Base-by-base conservation (phyloP, 352 stramenopile species). In the Pythium graminicola region DNA sequence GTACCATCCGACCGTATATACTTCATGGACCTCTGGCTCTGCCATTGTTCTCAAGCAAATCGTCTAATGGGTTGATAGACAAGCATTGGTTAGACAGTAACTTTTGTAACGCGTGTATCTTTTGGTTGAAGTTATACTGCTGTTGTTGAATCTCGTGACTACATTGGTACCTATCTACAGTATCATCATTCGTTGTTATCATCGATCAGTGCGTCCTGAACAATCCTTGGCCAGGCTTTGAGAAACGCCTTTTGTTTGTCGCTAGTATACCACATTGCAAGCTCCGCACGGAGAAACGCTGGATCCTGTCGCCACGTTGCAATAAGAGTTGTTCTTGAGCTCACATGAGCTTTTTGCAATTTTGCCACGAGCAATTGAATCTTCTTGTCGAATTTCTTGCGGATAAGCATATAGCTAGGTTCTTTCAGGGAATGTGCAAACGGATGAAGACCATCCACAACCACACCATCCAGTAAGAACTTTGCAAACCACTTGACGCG, bases 361-460 rank as follows among this genome's bases (percentile, higher is more conserved):
- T 77, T 81, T 4, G 65, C 45, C 7, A 90, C 79, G 16, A 93
- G 70, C 26, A 88, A 39, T 49, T 90, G 81, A 59, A 90, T 90
- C 64, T 89, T 89, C 63, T 80, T 86, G 72, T 93, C 81, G 43
- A 93, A 93, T 46, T 89, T 88, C 57, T 90, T 89, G 49, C 80
- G 80, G 49, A 90, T 83, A 22, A 90, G 42, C 55, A 80, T 79
- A 55, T 97, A 97, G 60, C 96, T 98, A 60, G 95, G 91, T 46
- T 98, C 93, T 54, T 79, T 95, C 20, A 97, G 79, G 5, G 85
- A 89, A 41, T 77, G 89, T 22, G 87, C 88, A 29, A 86, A 91
- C 22, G 90, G 79, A 51, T 93, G 85, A 42, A 95, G 62, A 26
- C 68, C 73, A 0, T 67, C 24, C 9, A 90, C 35, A 3, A 89